Base-by-base conservation (phyloP, 257 asterid species). In the Salvia hispanica region DNA sequence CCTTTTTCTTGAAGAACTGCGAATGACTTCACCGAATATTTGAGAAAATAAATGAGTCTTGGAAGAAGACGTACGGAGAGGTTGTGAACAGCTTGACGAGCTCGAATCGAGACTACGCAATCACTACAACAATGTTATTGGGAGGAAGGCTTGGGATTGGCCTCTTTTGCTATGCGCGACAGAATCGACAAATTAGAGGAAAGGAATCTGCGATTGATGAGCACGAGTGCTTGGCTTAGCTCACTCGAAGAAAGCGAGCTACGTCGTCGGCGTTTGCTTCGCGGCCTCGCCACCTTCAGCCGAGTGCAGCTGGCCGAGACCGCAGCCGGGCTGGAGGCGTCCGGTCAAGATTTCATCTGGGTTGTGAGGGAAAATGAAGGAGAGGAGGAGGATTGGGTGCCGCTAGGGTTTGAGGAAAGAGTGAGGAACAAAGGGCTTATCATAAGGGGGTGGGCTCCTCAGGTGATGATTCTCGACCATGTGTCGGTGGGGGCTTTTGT, bases 21-120 rank as follows among this genome's bases (percentile, higher is more conserved):
- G 21, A 18, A 18, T 18, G 21, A 18, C 21, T 18, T 18, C 21
- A 18, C 21, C 21, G 21, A 18, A 1, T 18, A 18, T 18, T 18
- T 18, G 21, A 18, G 21, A 18, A 18, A 1, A 18, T 18, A 1
- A 18, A 18, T 18, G 21, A 18, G 21, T 0, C 21, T 18, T 18
- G 21, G 21, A 18, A 18, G 72, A 15, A 0, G 60, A 45, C n/a
- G 64, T 77, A 76, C 58, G 90, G 86, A 44, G 79, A 73, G 15
- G 56, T 83, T 42, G 52, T 78, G 1, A 86, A 86, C 43, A 83
- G 82, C 66, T 83, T 86, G 5, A 76, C 9, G 92, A 87, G 69
- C 81, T 87, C 7, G 92, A 87, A 53, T 69, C 79, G n/a, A 0
- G 80, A 64, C n/a, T 87, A 83, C 58, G 84, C 2, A 83, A 80